These are phyloP conservation scores for Termitomyces sp. DNA, from an alignment of 768 basidiomycete genomes.

Conservation along the genomic window DNA sequence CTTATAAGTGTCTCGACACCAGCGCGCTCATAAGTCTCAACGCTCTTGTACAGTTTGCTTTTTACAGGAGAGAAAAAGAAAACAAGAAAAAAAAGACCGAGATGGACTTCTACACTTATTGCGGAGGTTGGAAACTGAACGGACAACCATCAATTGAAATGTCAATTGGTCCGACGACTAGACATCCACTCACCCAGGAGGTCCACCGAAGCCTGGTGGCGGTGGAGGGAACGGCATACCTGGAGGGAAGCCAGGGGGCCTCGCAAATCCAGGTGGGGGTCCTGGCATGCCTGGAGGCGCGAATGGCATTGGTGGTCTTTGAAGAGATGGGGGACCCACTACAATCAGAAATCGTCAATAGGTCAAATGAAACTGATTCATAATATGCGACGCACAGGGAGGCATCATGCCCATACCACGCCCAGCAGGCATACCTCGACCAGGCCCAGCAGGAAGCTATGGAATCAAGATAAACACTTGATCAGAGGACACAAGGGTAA, in stretches of 20 bases:
- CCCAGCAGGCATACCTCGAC: slow-evolving; percentile 93
- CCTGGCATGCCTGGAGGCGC: slow-evolving; percentile 80
- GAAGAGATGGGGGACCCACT: slow-evolving; percentile 62
- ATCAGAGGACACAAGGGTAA: not conserved
- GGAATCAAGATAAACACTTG: slow-evolving; percentile 8
- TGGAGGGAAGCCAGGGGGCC: slow-evolving; percentile 80
- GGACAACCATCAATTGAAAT: slow-evolving; percentile 3
- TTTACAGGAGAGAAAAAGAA: not conserved
- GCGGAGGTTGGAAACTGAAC: slow-evolving; percentile 50
- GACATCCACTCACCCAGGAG: slow-evolving; percentile 64
- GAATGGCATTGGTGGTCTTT: slow-evolving; percentile 67
- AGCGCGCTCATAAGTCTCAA: slow-evolving; percentile 9
- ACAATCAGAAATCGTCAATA: slow-evolving; percentile 15
- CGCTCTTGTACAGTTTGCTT: slow-evolving; percentile 11
- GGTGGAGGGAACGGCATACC: slow-evolving; percentile 72
- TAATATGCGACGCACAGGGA: slow-evolving; percentile 50
- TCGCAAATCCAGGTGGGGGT: slow-evolving; percentile 74
- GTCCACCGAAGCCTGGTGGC: slow-evolving; percentile 76
- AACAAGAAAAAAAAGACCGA: slow-evolving; percentile 1
- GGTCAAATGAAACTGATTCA: not conserved
- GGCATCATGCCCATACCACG: slow-evolving; percentile 97
- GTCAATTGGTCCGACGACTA: too few relatives aligned
- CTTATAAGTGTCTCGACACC: slow-evolving; percentile 13
- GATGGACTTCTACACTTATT: slow-evolving; percentile 18
- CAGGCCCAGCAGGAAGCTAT: slow-evolving; percentile 85